Evolutionary conservation across 768 basidiomycete genomes (phyloP), one percentile per base, ranked within the genome.

Genomic region (Dendrothele bispora): DNA sequence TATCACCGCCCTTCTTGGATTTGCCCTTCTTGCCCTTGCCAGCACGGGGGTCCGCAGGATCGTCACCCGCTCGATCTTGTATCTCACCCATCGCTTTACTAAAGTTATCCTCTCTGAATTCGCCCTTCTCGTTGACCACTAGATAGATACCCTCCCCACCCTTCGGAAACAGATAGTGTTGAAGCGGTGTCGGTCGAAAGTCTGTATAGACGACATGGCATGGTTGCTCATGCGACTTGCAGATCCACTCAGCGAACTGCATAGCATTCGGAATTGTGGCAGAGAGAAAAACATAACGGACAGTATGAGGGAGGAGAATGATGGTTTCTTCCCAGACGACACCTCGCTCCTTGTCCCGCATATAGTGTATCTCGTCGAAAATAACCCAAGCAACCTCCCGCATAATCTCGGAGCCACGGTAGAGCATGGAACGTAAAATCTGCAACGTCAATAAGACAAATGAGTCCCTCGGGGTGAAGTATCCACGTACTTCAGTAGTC

Each of bases 311-410:
- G 10, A 99, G 83, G 2, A 99, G 82, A 57, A 98, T 98, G 61
- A 98, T 97, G 1, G 94, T 95, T 66, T 97, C 95, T 69, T 99
- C 95, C 97, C 97, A 98, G 22, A 99, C 97, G 17, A 99, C 97
- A 55, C 97, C 97, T 56, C 97, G 90, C 64, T 99, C 97, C 60
- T 93, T 93, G 74, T 98, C 97, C 51, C 97, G 87, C 97, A 98
- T 99, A 70, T 98, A 99, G 63, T 99, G 97, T 52, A 99, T 97
- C 70, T 99, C 97, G 63, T 99, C 97, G 65, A 98, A 99, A 55
- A 99, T 83, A 48, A 98, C 95, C 97, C 97, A 99, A 1, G 95
- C 94, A n/a, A 99, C 95, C 73, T 99, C 97, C 48, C 97, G 90
- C 89, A 98, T 95, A 55, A 99, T 88, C 71, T 99, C 97, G 3